Base-by-base conservation (phyloP, 192 early-diverging fungal species). In the Coemansia asiatica region DNA sequence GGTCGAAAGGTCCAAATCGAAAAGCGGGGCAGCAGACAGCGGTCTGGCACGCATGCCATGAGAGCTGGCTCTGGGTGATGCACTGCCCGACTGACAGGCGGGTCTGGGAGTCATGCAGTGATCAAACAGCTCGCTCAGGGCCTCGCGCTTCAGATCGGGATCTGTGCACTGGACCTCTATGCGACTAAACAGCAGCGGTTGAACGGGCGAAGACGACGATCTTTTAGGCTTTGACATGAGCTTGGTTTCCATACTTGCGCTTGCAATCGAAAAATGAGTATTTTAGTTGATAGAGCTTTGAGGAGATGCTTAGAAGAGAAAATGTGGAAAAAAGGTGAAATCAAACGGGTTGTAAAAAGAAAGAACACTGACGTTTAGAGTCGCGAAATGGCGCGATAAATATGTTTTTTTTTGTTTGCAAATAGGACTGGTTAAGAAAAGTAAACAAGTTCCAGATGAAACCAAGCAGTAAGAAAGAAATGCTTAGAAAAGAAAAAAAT, bases 51-150 rank as follows among this genome's bases (percentile, higher is more conserved):
- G 78, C 38, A 57, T 40, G 0, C n/a, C 31, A 35, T 40, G 23
- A 13, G 16, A 29, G 49, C 29, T 50, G 51, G 48, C 29, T 31
- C 61, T 35, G 13, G 29, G 48, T 1, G 48, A 38, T 19, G 21
- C 27, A 28, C 6, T 31, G 60, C 58, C 46, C n/a, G 44, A 48
- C 26, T 31, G 46, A 23, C 38, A 35, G 27, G 12, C 35, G 2
- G 46, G 54, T 31, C 13, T 48, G 4, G 16, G 51, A 16, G 72
- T 71, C 78, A 81, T 81, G 56, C 78, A 81, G 69, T 81, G 72
- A 64, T 81, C 78, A n/a, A 81, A 81, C 27, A 81, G 67, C 72
- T 81, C 78, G 67, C 78, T 75, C 12, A 81, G 69, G 13, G 78
- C 78, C 60, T 71, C 78, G 61, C 72, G 78, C 61, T 81, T 81